Base-by-base conservation (phyloP, 805 yeast species). In the Saccharomycopsis synnaedendra region DNA sequence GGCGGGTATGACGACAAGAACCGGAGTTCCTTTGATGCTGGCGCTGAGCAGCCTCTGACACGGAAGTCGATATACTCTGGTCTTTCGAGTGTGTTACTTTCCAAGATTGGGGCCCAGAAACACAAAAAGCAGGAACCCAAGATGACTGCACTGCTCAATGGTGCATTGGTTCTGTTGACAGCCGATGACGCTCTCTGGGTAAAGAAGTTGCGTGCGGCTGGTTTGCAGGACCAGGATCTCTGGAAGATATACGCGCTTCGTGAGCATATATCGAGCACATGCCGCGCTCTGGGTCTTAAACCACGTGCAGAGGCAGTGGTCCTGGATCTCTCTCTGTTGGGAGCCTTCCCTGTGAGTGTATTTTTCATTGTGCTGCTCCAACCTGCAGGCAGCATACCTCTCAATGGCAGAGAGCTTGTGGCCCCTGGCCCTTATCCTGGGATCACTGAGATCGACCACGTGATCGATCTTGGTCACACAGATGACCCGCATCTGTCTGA, bases 191-290 rank as follows among this genome's bases (percentile, higher is more conserved):
- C 73, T 48, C 70, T 71, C 33, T 83, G 95, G 88, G 66, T 87
- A n/a, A 75, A 75, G 36, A 78, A 81, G 53, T 66, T 90, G 40
- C 72, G 76, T 42, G 70, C 81, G 2, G 70, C 85, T n/a, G 97
- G 97, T 0, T 64, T 90, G 45, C 69, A 69, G 5, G 86, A 79
- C 6, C 69, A 68, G 5, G 94, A 87, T 41, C 56, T 85, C 30
- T 90, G 97, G 97, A 90, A 89, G 60, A 64, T 90, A 8, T 80
- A 80, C 10, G 76, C 76, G 3, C 62, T 87, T 48, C 70, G 89
- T 48, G 80, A 80, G 32, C 84, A 86, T 55, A 72, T 89, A 5
- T 70, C 65, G 50, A 75, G 79, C 43, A 76, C 78, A 3, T 74
- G 84, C 1, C 67, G 72, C 43, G 51, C 69, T 40, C 54, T 60